Evolutionary conservation across 306 rosid genomes (phyloP), one percentile per base, ranked within the genome.

Genomic region (Malus sylvestris): DNA sequence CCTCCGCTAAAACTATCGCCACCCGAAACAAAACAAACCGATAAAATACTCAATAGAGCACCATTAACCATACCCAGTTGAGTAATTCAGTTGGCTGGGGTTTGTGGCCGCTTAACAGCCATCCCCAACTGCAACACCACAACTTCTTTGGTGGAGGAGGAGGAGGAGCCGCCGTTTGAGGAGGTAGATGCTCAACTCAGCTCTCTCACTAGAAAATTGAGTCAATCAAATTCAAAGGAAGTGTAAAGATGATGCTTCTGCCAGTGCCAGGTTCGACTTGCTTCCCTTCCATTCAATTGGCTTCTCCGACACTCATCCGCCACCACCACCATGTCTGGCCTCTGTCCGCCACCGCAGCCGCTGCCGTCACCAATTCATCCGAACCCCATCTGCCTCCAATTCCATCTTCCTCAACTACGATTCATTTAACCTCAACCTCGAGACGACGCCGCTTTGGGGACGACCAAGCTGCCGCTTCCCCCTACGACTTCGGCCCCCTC

Each of bases 401-500:
- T 15, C 32, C 85, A 9, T 78, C 67, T 6, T 61, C 66, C 32
- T 49, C 53, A 49, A 49, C 53, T 14, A 49, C 53, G 53, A 49
- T 14, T 49, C 53, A 49, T 49, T 49, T 6, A 49, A 57, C 33
- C 66, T 25, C 67, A 61, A 61, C 85, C 13, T 81, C 81, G 20
- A 78, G 64, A 35, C 84, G 83, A 22, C 80, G 80, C 6, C 16
- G 19, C 8, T 83, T 74, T 18, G 87, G 83, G 49, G 85, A 85
- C 60, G 87, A 88, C 83, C 69, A 57, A 19, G 59, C 77, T 49
- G 40, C 81, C 75, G 83, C 79, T 44, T 81, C 90, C 61, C 89
- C 88, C 64, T 89, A 93, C 71, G 93, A 91, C 87, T 93, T 91
- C 84, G 53, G 82, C 42, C 98, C 98, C 8, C 97, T 93, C 82